Base-by-base conservation (phyloP, 1,284 basidiomycete species). In the Meira nashicola region DNA sequence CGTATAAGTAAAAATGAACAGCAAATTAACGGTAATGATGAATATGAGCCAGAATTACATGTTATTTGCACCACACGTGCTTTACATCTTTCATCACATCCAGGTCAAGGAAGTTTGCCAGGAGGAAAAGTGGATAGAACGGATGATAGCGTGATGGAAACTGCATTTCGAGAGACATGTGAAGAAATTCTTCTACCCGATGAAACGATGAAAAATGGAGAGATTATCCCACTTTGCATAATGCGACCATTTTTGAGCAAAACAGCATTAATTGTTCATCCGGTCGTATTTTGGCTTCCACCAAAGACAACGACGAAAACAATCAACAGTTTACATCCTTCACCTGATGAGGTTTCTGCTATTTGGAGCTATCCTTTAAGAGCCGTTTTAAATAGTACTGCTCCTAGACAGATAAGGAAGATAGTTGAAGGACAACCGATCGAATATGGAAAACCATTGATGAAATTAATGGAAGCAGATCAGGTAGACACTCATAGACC, bases 341-440 rank as follows among this genome's bases (percentile, higher is more conserved):
- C n/a, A 9, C 56, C 56, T 9, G 21, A 19, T 25, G 56, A 57
- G 39, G 56, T 57, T 19, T 21, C 44, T 12, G 10, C 17, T 23
- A 50, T 57, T 17, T 57, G 48, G 49, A 38, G 28, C 52, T 43
- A 57, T 40, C 56, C 56, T 11, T 40, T 57, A 11, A 39, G 55
- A 17, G 38, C 55, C 1, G 19, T 56, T n/a, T n/a, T 56, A 2
- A 33, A 44, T 6, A 53, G 50, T 41, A 28, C 23, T 33, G n/a
- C 5, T 4, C 50, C 50, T 17, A 53, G 17, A 23, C 37, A 39
- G 28, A 53, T 53, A 3, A 39, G 38, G 8, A 46, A 40, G 9
- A 33, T n/a, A 2, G 50, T 17, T 12, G 23, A 14, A 25, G 12
- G 23, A 14, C 21, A 15, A 17, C 12, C 8, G 11, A 39, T 23